phyloP scores from a whole-genome alignment of 495 filamentous ascomycete species.

The Xylaria bambusicola region DNA sequence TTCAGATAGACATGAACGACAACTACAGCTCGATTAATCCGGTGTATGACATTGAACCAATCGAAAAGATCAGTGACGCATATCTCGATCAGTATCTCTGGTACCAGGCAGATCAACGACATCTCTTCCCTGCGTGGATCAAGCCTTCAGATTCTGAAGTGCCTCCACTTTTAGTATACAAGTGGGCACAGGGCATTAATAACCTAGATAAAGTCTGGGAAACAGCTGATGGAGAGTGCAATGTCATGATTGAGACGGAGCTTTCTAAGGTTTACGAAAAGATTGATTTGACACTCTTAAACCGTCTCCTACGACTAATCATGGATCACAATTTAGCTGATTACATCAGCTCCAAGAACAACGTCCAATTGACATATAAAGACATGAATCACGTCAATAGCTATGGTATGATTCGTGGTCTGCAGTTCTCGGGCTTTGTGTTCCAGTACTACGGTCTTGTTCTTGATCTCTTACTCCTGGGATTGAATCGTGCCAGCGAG shows the following conservation, averaged over 20 bases:
- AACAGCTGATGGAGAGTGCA: conserved; percentile 91
- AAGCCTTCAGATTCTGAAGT: conserved; percentile 99
- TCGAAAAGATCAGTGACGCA: conserved; percentile 99
- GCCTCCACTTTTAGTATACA: conserved; percentile 94
- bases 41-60: conserved; percentile 98
- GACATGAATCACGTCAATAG: conserved; percentile 99
- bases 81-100: conserved; percentile 99
- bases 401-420: conserved; percentile 95
- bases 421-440: conserved; percentile 97
- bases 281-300: conserved; percentile 94
- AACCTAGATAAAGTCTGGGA: conserved; percentile 98
- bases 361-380: conserved; percentile 98
- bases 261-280: conserved; percentile 99
- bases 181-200: conserved; percentile 99
- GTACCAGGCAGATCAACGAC: conserved; percentile 98
- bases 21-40: conserved; percentile 99
- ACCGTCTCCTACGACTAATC: conserved; percentile 88
- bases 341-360: conserved; percentile 99
- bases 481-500: conserved; percentile 90
- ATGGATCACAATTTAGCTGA: conserved; percentile 99
- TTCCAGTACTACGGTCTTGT: conserved; percentile 99
- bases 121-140: conserved; percentile 98
- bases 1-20: conserved; percentile 99
- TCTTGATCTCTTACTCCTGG: conserved; percentile 89
- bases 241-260: conserved; percentile 98